Evolutionary conservation across 2,329 filamentous ascomycete species (phyloP), one percentile per base, ranked within the genome.

Genomic region (Talaromyces sp.): DNA sequence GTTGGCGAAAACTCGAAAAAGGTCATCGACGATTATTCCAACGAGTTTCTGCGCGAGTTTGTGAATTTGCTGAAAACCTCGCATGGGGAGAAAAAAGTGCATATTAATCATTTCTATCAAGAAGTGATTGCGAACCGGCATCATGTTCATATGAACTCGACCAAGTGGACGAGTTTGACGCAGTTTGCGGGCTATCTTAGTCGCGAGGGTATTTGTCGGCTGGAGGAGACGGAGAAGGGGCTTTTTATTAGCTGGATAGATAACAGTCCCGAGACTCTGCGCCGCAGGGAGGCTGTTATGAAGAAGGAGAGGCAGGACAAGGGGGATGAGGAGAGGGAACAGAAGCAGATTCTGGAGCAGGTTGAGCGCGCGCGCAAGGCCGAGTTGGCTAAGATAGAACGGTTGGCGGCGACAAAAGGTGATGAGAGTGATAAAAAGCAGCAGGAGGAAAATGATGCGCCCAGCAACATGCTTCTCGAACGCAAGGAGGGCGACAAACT

Each of bases 21-120:
- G 68, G 86, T 84, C 73, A 93, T 98, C 74, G 85, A 90, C 70
- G 84, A 93, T 52, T 99, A 86, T 79, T 90, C 85, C 74, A 85
- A 84, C 63, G 85, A 96, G 66, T 99, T 99, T 73, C 78, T 89
- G 64, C 83, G 84, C 61, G 90, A 96, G 70, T 96, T 96, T 68
- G 64, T 96, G 1, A 81, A 86, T 60, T 80, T 95, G 1, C 81
- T 99, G 7, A 84, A 86, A 60, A 96, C 93, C 0, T 85, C 88
- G 0, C 95, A 99, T 69, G 91, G 92, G 64, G 92, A 96, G 76
- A 99, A 99, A 75, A 84, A 86, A 68, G 87, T 98, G 1, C 84
- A 93, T 35, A 85, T 93, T 56, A 99, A 99, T 70, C 87, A 90
- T 63, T 98, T 98, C 74, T 99, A 99, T 76, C 91, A 98, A 73